Base-by-base conservation (phyloP, 495 filamentous ascomycete species). In the Lepraria neglecta region DNA sequence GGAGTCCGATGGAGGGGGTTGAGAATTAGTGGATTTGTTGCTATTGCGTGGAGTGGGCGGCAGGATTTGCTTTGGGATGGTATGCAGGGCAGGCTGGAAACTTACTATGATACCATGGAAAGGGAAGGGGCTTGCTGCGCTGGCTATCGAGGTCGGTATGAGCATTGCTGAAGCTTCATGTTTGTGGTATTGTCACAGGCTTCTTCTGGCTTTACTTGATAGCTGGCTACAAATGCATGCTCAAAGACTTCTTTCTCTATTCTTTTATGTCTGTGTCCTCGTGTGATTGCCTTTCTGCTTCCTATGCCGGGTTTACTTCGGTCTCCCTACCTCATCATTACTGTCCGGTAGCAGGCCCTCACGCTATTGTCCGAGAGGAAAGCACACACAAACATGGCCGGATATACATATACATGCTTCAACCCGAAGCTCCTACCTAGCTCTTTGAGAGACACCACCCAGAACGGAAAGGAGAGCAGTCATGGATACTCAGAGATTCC, bases 1-100 rank as follows among this genome's bases (percentile, higher is more conserved):
- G 65, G 15, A 69, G 66, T 59, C 64, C 72, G 2, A 72, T 74
- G 67, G 61, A 69, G 48, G 68, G 65, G 12, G 55, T 71, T 44
- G 50, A 64, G 24, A 72, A 74, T 38, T 55, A 43, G 35, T 9
- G 35, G 44, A 33, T 3, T 38, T 28, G 30, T 59, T 27, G 5
- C 27, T 11, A 10, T 27, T n/a, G 15, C 48, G 12, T 52, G 31
- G 27, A 17, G 7, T 27, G 48, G 30, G 6, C 14, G 14, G 28
- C 2, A 30, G 6, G 15, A 5, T 3, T 52, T 6, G 47, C 24
- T 15, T 6, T 17, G 3, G 0, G 21, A 17, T 10, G 14, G 1
- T 31, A 7, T 51, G 15, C 47, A 24, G 47, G 48, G 17, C 11
- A 30, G 48, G 15, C 27, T 28, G 48, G 27, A 4, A 31, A 52